Evolutionary conservation across 805 yeast species (phyloP).

Genomic region (Zygoascus ofunaensis): DNA sequence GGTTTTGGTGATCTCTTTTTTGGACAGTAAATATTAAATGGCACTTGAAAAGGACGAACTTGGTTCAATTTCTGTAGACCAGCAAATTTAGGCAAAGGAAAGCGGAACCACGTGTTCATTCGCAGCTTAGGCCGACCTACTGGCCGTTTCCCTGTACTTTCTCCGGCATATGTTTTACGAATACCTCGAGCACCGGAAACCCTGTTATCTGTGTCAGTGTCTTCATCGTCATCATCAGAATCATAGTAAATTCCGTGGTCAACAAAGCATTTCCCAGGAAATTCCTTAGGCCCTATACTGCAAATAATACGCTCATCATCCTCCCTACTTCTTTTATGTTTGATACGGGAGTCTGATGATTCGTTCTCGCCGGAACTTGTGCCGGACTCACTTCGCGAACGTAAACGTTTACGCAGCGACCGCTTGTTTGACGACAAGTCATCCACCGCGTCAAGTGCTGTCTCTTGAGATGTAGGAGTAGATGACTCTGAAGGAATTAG

Average conservation of each 20-base stretch:
- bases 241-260: slow-evolving; percentile 1
- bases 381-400: not conserved
- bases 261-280: not conserved
- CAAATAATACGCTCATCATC: not conserved
- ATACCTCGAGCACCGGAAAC: not conserved
- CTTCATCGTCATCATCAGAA: not conserved
- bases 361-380: not conserved
- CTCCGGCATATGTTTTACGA: not conserved
- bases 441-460: too few relatives aligned
- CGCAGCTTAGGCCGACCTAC: not conserved
- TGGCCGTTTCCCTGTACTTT: not conserved
- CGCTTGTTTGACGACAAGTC: not conserved
- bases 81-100: slow-evolving; percentile 12
- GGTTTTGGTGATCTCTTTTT: slow-evolving; percentile 19
- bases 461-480: not conserved
- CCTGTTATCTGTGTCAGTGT: not conserved
- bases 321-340: not conserved
- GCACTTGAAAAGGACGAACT: slow-evolving; percentile 25
- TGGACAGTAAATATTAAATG: slow-evolving; percentile 31
- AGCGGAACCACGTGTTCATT: not conserved
- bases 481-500: not conserved
- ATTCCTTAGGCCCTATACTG: not conserved
- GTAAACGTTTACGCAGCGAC: not conserved
- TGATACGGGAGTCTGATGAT: not conserved
- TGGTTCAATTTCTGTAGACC: slow-evolving; percentile 10